Evolutionary conservation across 768 basidiomycete species (phyloP), one percentile per base, ranked within the genome.

Genomic region (Lentinus brumalis): DNA sequence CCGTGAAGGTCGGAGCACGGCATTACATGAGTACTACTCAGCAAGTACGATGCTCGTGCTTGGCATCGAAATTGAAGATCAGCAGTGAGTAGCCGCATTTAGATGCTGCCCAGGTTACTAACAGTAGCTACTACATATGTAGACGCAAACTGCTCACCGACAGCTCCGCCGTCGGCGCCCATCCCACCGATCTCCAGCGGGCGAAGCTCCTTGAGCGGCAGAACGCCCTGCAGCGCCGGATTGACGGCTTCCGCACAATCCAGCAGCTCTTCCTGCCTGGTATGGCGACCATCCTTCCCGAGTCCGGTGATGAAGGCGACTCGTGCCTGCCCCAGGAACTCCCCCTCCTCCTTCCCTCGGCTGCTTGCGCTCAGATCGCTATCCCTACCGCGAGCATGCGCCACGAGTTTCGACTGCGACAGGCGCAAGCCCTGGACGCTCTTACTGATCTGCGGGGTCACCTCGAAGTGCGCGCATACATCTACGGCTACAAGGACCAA

Each of bases 401-500:
- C 4, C n/a, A 16, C 14, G 57, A 58, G 38, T 50, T 18, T 30
- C 46, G 29, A 0, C 12, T 58, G 3, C 49, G 57, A 1, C 7
- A 58, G 16, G 57, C 46, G n/a, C 47, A 50, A 8, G 57, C 57
- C 18, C 16, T 39, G 21, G 47, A 58, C 16, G 35, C 49, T 21
- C 47, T 58, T 10, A 18, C 31, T 16, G 35, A 50, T 18, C 32
- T 58, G 4, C 47, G 49, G 26, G 31, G 29, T 1, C 57, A n/a
- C 15, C 44, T 45, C 16, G 44, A 45, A 21, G 44, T 45, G 2
- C 6, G 44, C 6, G 15, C 9, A 3, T 21, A 45, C 7, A 2
- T 45, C 9, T 45, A 45, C 16, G 1, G 21, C n/a, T 45, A 45
- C 15, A 45, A 45, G 44, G 44, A 45, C 16, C 44, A 21, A n/a